Evolutionary conservation across 2,329 filamentous ascomycete genomes (phyloP), one percentile per base, ranked within the genome.

Genomic region (Colletotrichum tropicicola): DNA sequence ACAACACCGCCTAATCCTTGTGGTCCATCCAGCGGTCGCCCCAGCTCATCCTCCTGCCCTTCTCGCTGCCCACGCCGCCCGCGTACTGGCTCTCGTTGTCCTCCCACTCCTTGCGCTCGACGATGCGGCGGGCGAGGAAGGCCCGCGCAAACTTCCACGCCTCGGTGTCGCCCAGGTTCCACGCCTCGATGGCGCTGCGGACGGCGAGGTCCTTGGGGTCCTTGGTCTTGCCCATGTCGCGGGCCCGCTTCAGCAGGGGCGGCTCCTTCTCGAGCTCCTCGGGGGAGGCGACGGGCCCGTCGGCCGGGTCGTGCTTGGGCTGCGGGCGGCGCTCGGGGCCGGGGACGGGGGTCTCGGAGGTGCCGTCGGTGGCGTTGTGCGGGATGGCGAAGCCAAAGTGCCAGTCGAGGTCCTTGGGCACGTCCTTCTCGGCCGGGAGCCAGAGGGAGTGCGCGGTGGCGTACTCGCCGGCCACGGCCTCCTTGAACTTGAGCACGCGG

Each of bases 361-460:
- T 85, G 48, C 83, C 80, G 41, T 83, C 77, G 4, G 85, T 81
- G 10, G 81, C 79, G 19, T 82, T 78, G 48, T 84, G 83, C 2
- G 94, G 92, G 9, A 98, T 84, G 13, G 84, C 82, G 77, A 98
- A 98, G 57, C 95, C 96, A 74, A 98, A 93, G 70, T 91, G 87
- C 93, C 94, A 98, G 73, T 95, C 91, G 3, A 97, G 81, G 68
- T 96, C 91, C n/a, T 85, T 76, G 3, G 91, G 88, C 7, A 90
- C 79, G 15, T 81, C 79, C 44, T 81, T 80, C 72, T 91, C 87
- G n/a, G 92, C 92, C 0, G 90, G 91, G 19, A 97, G 81, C 94
- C 94, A 98, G 19, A 98, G 82, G 0, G 90, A 89, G 69, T 88
- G 89, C 0, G 88, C 82, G 1, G 85, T 80, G 15, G 86, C 87